Evolutionary conservation across 805 yeast species (phyloP).

Genomic region (Candida coquimbonensis): DNA sequence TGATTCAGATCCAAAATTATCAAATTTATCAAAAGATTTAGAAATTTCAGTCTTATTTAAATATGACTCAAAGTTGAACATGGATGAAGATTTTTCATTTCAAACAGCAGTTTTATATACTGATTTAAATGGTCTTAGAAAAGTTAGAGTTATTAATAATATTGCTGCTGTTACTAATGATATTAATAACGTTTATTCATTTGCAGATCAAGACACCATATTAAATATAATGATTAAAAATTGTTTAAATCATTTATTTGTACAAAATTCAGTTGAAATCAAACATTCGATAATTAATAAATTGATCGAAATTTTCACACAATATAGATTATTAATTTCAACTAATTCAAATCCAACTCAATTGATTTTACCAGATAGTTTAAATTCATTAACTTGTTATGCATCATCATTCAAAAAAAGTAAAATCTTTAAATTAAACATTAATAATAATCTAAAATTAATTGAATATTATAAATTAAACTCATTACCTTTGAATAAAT

Average conservation of each 20-base stretch:
- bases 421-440: conserved; percentile 42
- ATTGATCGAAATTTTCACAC: conserved; percentile 48
- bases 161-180: conserved; percentile 78
- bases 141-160: conserved; percentile 80
- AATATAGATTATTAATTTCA: conserved; percentile 45
- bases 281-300: conserved; percentile 48
- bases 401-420: conserved; percentile 66
- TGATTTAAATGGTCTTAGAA: conserved; percentile 64
- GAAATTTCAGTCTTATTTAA: conserved; percentile 63
- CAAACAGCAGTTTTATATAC: conserved; percentile 89
- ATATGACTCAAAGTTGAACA: conserved; percentile 68
- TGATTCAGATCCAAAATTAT: conserved; percentile 60
- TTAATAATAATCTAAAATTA: conserved; percentile 58
- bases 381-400: conserved; percentile 63
- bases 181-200: conserved; percentile 65
- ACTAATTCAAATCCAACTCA: conserved; percentile 46
- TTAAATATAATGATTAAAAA: conserved; percentile 48
- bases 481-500: conserved; percentile 45
- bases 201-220: conserved; percentile 70
- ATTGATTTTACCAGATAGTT: conserved; percentile 73
- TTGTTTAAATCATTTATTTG: conserved; percentile 31
- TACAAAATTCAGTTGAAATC: conserved; percentile 39
- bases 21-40: conserved; percentile 55
- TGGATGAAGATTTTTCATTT: conserved; percentile 75
- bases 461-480: conserved; percentile 43